These are phyloP conservation scores for Saposhnikovia divaricata DNA, from an alignment of 129 eudicot species.

Conservation along the genomic window DNA sequence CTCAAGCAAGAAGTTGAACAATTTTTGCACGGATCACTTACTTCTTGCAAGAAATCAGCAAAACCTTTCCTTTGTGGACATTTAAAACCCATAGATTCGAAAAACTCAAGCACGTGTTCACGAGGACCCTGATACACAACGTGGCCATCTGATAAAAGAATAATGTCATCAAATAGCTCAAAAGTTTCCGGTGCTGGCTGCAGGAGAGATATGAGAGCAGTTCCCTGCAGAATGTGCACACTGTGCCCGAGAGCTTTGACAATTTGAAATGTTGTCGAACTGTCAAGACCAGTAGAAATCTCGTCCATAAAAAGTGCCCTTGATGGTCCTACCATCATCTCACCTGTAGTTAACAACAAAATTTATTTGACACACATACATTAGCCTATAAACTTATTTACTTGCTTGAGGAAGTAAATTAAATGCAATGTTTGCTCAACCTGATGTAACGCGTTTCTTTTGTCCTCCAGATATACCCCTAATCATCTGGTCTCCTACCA, in stretches of 20 bases:
- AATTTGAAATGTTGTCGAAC: conserved; percentile 75
- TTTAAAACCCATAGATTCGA: conserved; percentile 63
- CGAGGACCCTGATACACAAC: conserved; percentile 83
- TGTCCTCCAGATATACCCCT: conserved; percentile 95
- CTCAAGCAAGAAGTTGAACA: background rate
- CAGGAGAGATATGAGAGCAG: conserved; percentile 76
- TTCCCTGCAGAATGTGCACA: conserved; percentile 73
- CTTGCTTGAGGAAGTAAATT: background rate
- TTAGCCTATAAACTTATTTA: background rate
- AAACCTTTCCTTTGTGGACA: conserved; percentile 84
- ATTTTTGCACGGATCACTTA: conserved; percentile 3
- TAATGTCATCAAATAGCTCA: conserved; percentile 62
- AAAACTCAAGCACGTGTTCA: conserved; percentile 66
- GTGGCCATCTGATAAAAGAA: conserved; percentile 60
- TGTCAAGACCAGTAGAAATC: conserved; percentile 90
- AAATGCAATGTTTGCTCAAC: conserved; percentile 17
- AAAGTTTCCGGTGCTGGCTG: conserved; percentile 96
- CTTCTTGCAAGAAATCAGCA: conserved; percentile 86
- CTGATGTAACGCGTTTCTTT: conserved; percentile 79
- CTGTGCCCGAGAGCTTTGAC: conserved; percentile 56
- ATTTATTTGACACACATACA: background rate
- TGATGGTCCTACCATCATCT: conserved; percentile 87
- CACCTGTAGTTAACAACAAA: conserved; percentile 34
- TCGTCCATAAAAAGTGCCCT: conserved; percentile 92
- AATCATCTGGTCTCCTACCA: conserved; percentile 70